Evolutionary conservation across 441 rosid species (phyloP), one percentile per base, ranked within the genome.

Genomic region (Gossypium schwendimanii): DNA sequence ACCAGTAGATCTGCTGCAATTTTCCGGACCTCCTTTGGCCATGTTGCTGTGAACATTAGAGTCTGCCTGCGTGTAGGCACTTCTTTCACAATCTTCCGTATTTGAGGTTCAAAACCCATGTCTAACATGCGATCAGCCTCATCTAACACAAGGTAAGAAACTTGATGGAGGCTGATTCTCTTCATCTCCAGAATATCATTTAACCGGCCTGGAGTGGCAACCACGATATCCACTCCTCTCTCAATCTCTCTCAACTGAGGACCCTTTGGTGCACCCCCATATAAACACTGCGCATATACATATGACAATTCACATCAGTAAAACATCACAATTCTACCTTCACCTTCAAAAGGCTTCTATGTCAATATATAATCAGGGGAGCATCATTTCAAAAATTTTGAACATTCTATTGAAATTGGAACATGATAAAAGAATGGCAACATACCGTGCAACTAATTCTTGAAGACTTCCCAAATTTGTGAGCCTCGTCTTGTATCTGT

Each of bases 121-220:
- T 95, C 99, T 79, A 95, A 81, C 99, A 95, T 95, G 67, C 98
- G 92, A 84, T 95, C 99, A 75, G 98, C 99, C 86, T 95, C 99
- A 76, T 95, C 98, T n/a, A 93, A 81, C 75, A 95, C 99, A 73
- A 95, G 98, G 84, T 93, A 93, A 50, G 98, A 93, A 69, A 95
- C 86, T 79, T 95, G 99, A 65, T 75, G 77, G 50, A 95, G 93
- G 87, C 92, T 91, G 68, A 95, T 81, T 80, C 90, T 91, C 87
- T 86, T 90, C 99, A 93, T 95, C 78, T 95, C 98, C 26, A 95
- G 94, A 74, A 93, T 93, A 81, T 95, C 99, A 81, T 95, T 95
- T 85, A 95, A 81, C 28, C 99, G 89, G 61, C 99, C 98, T 77
- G 99, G 99, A 74, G 99, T 95, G 24, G 99, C 99, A 88, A 95